Evolutionary conservation across 2,329 filamentous ascomycete genomes (phyloP).

Genomic region (Botrytis cinerea): DNA sequence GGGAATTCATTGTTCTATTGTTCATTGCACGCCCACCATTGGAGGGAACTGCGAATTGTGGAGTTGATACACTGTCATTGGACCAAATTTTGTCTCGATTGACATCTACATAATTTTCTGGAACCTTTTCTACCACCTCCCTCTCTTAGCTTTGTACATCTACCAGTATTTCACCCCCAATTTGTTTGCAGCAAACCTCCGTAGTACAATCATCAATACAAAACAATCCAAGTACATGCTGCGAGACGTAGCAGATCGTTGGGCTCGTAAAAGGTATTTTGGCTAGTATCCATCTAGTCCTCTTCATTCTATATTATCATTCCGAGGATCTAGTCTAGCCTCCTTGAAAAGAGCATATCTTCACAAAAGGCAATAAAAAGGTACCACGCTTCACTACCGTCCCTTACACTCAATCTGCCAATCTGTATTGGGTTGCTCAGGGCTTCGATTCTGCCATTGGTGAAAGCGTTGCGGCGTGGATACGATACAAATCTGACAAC

Average conservation of each 20-base stretch:
- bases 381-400: conserved; percentile 4
- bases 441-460: not conserved
- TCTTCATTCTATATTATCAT: conserved; percentile 20
- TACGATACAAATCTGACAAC: conserved; percentile 9
- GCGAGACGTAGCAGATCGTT: conserved; percentile 53
- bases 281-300: conserved; percentile 41
- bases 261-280: conserved; percentile 50
- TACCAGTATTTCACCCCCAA: not conserved
- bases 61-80: not conserved
- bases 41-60: not conserved
- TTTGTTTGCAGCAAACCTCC: not conserved
- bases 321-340: conserved; percentile 13
- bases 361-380: conserved; percentile 20
- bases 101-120: conserved; percentile 1
- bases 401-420: conserved; percentile 1
- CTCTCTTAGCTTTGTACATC: not conserved
- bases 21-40: not conserved
- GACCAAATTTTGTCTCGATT: not conserved
- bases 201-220: conserved; percentile 5
- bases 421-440: not conserved
- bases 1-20: not conserved
- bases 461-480: conserved; percentile 9
- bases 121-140: conserved; percentile 4
- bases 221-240: conserved; percentile 49
- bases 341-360: conserved; percentile 1